Percentiles rank a stretch among this genome's conserved stretches.
Evolutionary conservation across 192 early-diverging fungal genomes (phyloP).

Genomic region (Backusella westeae): DNA sequence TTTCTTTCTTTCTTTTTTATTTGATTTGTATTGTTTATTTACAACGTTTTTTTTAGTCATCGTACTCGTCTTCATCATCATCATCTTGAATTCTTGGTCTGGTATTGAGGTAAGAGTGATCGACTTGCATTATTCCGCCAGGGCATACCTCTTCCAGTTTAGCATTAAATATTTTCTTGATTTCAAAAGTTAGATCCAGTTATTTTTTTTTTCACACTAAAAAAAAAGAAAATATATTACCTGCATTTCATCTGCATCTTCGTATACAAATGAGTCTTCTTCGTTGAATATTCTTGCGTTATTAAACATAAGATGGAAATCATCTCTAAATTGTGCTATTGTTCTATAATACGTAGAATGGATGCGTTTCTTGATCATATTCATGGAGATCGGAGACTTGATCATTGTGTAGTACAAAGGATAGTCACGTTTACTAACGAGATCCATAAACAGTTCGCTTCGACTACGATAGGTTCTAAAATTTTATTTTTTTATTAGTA

Average conservation of each 20-base stretch:
- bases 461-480: constrained; percentile 50
- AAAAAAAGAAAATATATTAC: constrained; percentile 30
- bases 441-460: constrained; percentile 72
- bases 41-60: neutral
- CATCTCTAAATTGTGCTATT: constrained; percentile 65
- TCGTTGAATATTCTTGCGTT: constrained; percentile 94
- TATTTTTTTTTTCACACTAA: neutral
- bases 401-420: constrained; percentile 93
- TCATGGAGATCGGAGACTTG: constrained; percentile 84
- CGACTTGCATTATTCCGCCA: neutral
- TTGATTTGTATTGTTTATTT: neutral
- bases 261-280: constrained; percentile 86
- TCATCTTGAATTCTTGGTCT: neutral
- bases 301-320: constrained; percentile 85
- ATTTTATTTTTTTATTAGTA: neutral
- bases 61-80: neutral
- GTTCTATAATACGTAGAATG: constrained; percentile 66
- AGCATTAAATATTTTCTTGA: constrained; percentile 18
- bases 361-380: constrained; percentile 79
- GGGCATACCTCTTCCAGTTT: constrained; percentile 13
- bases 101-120: neutral
- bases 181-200: neutral
- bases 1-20: neutral
- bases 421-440: constrained; percentile 74
- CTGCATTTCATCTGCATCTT: constrained; percentile 74